Base-by-base conservation (phyloP, 306 rosid genomes). In the Sechiopsis laciniata region DNA sequence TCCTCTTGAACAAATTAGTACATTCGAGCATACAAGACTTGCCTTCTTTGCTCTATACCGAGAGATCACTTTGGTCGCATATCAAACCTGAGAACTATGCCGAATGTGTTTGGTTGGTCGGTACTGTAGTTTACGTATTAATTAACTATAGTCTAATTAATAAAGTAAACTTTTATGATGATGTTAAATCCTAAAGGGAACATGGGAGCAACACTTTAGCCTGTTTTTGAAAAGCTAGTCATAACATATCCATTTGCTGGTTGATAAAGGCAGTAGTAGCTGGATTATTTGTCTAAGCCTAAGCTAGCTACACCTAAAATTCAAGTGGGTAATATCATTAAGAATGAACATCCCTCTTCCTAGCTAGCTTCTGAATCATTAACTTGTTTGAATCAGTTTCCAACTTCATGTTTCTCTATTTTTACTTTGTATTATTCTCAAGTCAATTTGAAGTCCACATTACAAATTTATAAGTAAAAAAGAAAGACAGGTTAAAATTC, bases 271-370 rank as follows among this genome's bases (percentile, higher is more conserved):
- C 1, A 64, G 4, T 19, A 46, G 55, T 11, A 67, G 72, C 55
- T 17, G 35, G 73, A 50, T 50, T 40, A 17, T 69, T 21, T 69
- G 57, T 69, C 45, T 69, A 69, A 7, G 10, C 58, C 57, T 45
- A 68, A 24, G 74, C 74, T 70, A 52, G 3, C 16, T 16, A 52
- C 48, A 14, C 19, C 55, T 15, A 52, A 8, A 70, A 2, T 22
- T 70, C 14, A 13, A 69, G 58, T 50, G 73, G 73, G 74, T 52
- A 62, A 62, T 62, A 70, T 70, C 46, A 70, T 70, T 70, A 70
- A 16, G 45, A 70, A 70, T 70, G 48, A 70, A 16, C 48, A 70
- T 22, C 59, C 74, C 60, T 70, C 74, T 51, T 26, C 60, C 60
- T 52, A 70, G 48, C 60, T 52, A 70, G 48, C 59, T 70, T 50